phyloP scores from a whole-genome alignment of 306 rosid genomes.

The Comarum palustre region DNA sequence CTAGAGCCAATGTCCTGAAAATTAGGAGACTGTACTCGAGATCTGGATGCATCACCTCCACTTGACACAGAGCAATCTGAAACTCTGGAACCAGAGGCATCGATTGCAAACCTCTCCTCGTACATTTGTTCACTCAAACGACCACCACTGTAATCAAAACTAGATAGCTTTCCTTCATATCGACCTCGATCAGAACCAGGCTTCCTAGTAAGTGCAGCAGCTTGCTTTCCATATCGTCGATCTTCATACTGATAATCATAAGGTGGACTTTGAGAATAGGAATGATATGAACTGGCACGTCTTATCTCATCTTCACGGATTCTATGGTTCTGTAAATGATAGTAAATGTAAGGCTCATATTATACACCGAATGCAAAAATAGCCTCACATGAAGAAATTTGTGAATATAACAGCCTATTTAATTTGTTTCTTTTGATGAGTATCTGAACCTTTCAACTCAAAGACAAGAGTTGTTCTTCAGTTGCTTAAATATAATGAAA shows the following conservation, averaged over 20 bases:
- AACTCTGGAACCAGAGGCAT: conserved; percentile 65
- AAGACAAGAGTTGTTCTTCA: not conserved
- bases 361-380: conserved; percentile 9
- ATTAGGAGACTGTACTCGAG: conserved; percentile 61
- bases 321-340: conserved; percentile 47
- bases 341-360: conserved; percentile 24
- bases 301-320: conserved; percentile 61
- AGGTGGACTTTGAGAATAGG: conserved; percentile 98
- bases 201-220: conserved; percentile 64
- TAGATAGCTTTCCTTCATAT: conserved; percentile 70
- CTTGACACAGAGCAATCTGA: conserved; percentile 73
- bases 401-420: not conserved
- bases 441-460: not conserved
- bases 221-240: conserved; percentile 76
- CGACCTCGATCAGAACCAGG: conserved; percentile 85
- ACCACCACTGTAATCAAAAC: conserved; percentile 69
- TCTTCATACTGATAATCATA: conserved; percentile 95
- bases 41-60: conserved; percentile 68
- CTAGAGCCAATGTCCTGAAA: conserved; percentile 49
- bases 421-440: not conserved
- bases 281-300: conserved; percentile 97
- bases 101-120: conserved; percentile 74
- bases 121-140: conserved; percentile 56
- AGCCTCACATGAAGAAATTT: conserved; percentile 14
- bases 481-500: not conserved